Conservation (phyloP, 331 rosid species). For the Cydonia oblonga region DNA sequence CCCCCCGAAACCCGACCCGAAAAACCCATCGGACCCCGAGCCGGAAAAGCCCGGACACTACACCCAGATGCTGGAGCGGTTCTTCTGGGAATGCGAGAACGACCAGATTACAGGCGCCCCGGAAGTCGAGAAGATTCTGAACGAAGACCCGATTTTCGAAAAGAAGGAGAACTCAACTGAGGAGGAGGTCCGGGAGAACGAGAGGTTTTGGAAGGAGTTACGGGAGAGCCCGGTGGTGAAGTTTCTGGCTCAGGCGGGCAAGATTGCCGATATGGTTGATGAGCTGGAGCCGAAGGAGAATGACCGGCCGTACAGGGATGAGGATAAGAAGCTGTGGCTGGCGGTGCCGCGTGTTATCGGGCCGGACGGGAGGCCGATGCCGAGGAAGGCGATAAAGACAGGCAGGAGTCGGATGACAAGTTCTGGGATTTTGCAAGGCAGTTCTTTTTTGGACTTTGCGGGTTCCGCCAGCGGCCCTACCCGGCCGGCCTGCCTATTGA, state of each 20-base stretch:
- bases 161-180: conserved; percentile 48
- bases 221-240: conserved; percentile 43
- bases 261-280: conserved; percentile 36
- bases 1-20: conserved; percentile 8
- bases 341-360: conserved; percentile 55
- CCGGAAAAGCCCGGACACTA: conserved; percentile 36
- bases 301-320: conserved; percentile 42
- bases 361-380: conserved; percentile 82
- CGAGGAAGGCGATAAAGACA: conserved; percentile 57
- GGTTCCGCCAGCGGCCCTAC: conserved; percentile 70
- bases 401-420: conserved; percentile 33
- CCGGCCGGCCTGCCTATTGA: conserved; percentile 81
- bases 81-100: conserved; percentile 57
- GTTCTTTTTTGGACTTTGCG: conserved; percentile 81
- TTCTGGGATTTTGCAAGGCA: conserved; percentile 87
- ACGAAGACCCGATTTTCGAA: conserved; percentile 39
- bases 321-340: conserved; percentile 63
- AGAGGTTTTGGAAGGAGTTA: conserved; percentile 33
- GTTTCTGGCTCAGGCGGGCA: conserved; percentile 50
- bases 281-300: conserved; percentile 57
- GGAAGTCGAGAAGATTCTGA: conserved; percentile 52
- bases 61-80: conserved; percentile 43
- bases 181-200: conserved; percentile 50
- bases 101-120: conserved; percentile 52
- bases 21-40: neutral